A percentile compares a stretch with the other conserved stretches of the same genome.
Conservation (phyloP, 495 filamentous ascomycete genomes). For the Elaphomyces granulatus region DNA sequence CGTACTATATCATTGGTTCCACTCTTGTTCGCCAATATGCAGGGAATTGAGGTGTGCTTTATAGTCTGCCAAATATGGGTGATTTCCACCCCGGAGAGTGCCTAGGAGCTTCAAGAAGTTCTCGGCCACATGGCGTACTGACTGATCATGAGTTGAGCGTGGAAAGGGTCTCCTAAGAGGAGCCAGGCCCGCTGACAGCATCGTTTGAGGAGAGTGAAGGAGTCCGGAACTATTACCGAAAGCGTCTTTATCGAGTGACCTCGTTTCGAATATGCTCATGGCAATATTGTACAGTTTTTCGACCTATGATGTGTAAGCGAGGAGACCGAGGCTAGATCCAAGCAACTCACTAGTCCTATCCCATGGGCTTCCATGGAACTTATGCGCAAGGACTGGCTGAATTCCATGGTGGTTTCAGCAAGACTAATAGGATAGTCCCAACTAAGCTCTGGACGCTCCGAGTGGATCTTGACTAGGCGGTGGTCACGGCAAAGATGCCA, state of each 20-base stretch:
- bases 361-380: conserved; percentile 60
- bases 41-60: conserved; percentile 18
- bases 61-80: conserved; percentile 26
- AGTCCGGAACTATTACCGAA: too few relatives aligned
- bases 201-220: too few relatives aligned
- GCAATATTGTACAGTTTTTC: conserved; percentile 32
- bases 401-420: conserved; percentile 47
- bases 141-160: not conserved
- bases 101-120: conserved; percentile 22
- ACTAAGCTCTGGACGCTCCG: conserved; percentile 42
- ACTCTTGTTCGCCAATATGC: too few relatives aligned
- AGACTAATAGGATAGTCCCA: conserved; percentile 60
- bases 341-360: conserved; percentile 47
- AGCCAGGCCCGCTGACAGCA: too few relatives aligned
- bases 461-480: conserved; percentile 35
- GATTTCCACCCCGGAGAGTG: conserved; percentile 27
- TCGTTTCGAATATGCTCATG: conserved; percentile 21
- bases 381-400: conserved; percentile 45
- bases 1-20: too few relatives aligned
- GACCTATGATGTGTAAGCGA: conserved; percentile 19
- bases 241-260: too few relatives aligned
- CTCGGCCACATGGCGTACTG: conserved; percentile 11
- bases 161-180: too few relatives aligned
- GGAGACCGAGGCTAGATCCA: too few relatives aligned
- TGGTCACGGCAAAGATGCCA: conserved; percentile 55